Evolutionary conservation across 2,329 filamentous ascomycete species (phyloP).

Genomic region (Colletotrichum tofieldiae): DNA sequence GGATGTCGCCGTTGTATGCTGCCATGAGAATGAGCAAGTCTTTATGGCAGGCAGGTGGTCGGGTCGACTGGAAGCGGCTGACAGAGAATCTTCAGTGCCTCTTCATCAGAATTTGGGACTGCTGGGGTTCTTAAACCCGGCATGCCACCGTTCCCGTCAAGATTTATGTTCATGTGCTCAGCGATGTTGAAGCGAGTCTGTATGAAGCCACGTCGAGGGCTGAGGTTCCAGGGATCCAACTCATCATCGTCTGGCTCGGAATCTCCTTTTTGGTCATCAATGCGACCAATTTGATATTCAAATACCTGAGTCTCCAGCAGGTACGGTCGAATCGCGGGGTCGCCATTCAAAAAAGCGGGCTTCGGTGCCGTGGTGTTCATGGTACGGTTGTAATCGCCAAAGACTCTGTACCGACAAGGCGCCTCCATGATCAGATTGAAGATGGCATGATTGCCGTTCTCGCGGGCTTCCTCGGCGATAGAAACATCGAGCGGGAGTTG

Average conservation of each 20-base stretch:
- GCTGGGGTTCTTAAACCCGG: not conserved
- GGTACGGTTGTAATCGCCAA: slow-evolving; percentile 55
- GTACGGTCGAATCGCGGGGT: slow-evolving; percentile 4
- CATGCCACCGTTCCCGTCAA: slow-evolving; percentile 2
- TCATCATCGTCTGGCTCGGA: slow-evolving; percentile 12
- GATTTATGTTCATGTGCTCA: slow-evolving; percentile 18
- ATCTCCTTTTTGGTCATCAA: slow-evolving; percentile 2
- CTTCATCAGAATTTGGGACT: slow-evolving; percentile 3
- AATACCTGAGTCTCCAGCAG: slow-evolving; percentile 2
- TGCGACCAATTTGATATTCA: not conserved
- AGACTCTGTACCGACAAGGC: slow-evolving; percentile 49
- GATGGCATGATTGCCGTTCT: slow-evolving; percentile 46
- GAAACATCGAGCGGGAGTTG: slow-evolving; percentile 54
- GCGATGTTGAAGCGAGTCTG: slow-evolving; percentile 17
- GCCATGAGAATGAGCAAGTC: slow-evolving; percentile 26
- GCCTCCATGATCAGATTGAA: slow-evolving; percentile 52
- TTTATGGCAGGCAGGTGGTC: slow-evolving; percentile 12
- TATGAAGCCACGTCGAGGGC: not conserved
- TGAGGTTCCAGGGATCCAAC: not conserved
- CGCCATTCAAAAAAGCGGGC: slow-evolving; percentile 15
- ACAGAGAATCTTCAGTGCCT: slow-evolving; percentile 4
- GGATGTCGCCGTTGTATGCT: slow-evolving; percentile 4
- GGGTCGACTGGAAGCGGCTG: slow-evolving; percentile 10
- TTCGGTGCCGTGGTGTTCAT: slow-evolving; percentile 38
- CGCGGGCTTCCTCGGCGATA: slow-evolving; percentile 58